phyloP scores from a whole-genome alignment of 2,329 filamentous ascomycete species.

The Cladorrhinum sp. region DNA sequence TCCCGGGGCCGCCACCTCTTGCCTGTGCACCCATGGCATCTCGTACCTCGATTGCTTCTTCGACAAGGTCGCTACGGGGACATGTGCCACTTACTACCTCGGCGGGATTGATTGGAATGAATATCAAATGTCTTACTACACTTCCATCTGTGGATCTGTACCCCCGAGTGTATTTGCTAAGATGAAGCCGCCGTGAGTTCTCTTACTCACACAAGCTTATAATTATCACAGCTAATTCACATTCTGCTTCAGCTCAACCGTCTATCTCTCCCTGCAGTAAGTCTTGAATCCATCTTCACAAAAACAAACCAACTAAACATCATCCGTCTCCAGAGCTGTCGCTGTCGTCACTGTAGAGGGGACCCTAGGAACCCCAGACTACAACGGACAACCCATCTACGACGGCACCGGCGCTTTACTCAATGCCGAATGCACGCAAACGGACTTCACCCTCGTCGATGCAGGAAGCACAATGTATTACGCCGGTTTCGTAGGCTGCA shows the following conservation, averaged over 20 bases:
- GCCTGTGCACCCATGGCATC: conserved; percentile 28
- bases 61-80: conserved; percentile 10
- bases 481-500: conserved; percentile 29
- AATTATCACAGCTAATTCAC: neutral
- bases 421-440: conserved; percentile 24
- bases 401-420: conserved; percentile 26
- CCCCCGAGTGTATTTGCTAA: conserved; percentile 19
- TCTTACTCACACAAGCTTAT: neutral
- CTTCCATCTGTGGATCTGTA: conserved; percentile 21
- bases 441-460: conserved; percentile 30
- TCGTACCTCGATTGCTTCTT: conserved; percentile 28
- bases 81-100: conserved; percentile 17
- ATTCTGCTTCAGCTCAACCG: conserved; percentile 11
- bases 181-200: conserved; percentile 22
- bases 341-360: conserved; percentile 18
- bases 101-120: conserved; percentile 14
- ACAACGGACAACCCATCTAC: conserved; percentile 19
- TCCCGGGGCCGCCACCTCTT: conserved; percentile 11
- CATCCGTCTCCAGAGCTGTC: conserved; percentile 17
- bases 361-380: conserved; percentile 4
- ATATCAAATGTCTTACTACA: conserved; percentile 22
- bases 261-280: conserved; percentile 26
- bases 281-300: neutral
- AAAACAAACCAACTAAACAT: neutral
- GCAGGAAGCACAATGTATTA: conserved; percentile 28